Evolutionary conservation across 1,284 basidiomycete genomes (phyloP).

Genomic region (Trichosporon faecale): DNA sequence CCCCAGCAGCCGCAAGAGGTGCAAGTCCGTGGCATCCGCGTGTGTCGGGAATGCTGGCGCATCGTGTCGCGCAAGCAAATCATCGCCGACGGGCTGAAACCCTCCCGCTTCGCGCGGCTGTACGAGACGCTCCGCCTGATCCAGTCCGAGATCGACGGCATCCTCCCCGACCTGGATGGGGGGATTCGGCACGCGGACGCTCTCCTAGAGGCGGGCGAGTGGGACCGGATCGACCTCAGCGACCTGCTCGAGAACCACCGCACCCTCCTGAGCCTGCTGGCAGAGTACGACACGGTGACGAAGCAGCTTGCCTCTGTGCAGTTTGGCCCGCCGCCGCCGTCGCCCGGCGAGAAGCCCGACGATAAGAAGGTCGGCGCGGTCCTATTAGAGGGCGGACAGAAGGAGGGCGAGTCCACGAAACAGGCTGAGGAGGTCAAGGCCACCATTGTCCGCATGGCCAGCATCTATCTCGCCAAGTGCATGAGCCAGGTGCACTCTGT

Average conservation of each 20-base stretch:
- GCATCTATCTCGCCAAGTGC: constrained; percentile 3
- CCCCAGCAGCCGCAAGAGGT: constrained; percentile 60
- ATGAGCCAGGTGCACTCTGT: background rate
- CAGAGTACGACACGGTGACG: constrained; percentile 80
- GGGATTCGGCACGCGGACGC: constrained; percentile 54
- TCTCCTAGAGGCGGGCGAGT: background rate
- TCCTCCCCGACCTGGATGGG: constrained; percentile 69
- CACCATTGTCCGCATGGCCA: constrained; percentile 1
- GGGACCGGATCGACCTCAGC: constrained; percentile 32
- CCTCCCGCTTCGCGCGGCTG: constrained; percentile 65
- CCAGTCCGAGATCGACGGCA: constrained; percentile 71
- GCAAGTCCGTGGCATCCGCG: constrained; percentile 74
- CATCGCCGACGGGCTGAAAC: constrained; percentile 62
- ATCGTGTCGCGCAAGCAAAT: constrained; percentile 79
- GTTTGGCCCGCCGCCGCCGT: constrained; percentile 53
- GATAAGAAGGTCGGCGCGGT: constrained; percentile 36
- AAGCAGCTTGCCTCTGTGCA: constrained; percentile 55
- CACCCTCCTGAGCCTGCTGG: constrained; percentile 74
- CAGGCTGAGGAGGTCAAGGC: constrained; percentile 2
- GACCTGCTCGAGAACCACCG: constrained; percentile 70
- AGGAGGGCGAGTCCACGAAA: constrained; percentile 17
- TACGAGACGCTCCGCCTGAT: constrained; percentile 71
- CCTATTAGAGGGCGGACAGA: constrained; percentile 26
- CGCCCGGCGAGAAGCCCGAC: constrained; percentile 77
- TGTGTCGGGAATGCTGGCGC: constrained; percentile 76